Percentiles rank a stretch among this genome's conserved stretches.
phyloP scores from a whole-genome alignment of 2,329 filamentous ascomycete species.

The Xylariales sp. region DNA sequence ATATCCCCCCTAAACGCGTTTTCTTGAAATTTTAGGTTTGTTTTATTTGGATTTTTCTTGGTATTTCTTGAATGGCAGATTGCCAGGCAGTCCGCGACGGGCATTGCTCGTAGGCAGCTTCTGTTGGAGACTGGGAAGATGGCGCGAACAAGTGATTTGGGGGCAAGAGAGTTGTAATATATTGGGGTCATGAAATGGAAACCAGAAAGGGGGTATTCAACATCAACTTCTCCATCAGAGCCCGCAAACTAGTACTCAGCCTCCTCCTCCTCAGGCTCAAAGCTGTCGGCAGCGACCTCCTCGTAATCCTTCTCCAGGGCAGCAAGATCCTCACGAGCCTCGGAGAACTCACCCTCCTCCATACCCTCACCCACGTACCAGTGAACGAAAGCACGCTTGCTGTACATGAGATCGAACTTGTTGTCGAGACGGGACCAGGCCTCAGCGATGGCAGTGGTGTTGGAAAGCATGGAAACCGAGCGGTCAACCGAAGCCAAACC shows the following conservation, averaged over 20 bases:
- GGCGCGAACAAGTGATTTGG: no score
- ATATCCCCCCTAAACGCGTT: not conserved
- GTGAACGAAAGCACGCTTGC: conserved; percentile 72
- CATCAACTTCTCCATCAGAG: conserved; percentile 4
- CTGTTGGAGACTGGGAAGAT: no score
- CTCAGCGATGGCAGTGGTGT: conserved; percentile 70
- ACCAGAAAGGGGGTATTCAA: conserved; percentile 7
- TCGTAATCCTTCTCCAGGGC: conserved; percentile 85
- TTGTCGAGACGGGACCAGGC: conserved; percentile 69
- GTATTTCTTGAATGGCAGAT: no score
- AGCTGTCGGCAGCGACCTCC: conserved; percentile 74
- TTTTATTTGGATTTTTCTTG: no score
- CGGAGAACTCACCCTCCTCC: conserved; percentile 88
- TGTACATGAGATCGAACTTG: conserved; percentile 78
- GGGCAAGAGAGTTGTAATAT: no score
- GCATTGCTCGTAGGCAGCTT: no score
- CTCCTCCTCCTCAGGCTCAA: conserved; percentile 59
- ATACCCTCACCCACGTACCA: conserved; percentile 87
- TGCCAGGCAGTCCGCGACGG: not conserved
- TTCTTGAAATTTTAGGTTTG: no score
- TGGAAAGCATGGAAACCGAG: conserved; percentile 67
- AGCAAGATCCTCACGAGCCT: conserved; percentile 81
- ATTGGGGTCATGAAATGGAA: no score
- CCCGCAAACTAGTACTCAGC: conserved; percentile 71
- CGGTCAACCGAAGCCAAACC: conserved; percentile 59